phyloP scores from a whole-genome alignment of 306 rosid species.

The Crotalaria pallida region DNA sequence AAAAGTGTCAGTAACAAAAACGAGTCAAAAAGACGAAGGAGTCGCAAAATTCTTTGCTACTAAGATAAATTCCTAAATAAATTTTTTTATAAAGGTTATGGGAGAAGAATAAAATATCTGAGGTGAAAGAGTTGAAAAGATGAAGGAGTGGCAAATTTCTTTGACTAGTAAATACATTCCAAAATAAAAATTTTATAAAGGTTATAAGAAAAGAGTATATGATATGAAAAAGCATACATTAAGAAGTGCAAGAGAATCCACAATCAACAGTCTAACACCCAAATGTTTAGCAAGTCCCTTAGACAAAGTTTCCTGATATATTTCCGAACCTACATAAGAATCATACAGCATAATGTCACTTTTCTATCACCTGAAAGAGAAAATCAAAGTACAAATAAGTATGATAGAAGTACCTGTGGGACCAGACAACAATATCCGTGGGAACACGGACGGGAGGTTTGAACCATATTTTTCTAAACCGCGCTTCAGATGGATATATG shows the following conservation, averaged over 20 bases:
- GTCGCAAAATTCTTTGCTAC: too few relatives aligned
- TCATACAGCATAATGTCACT: background rate
- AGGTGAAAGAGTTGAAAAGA: background rate
- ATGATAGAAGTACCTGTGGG: conserved; percentile 60
- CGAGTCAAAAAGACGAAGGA: too few relatives aligned
- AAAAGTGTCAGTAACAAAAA: background rate
- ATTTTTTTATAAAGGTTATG: too few relatives aligned
- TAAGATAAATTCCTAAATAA: too few relatives aligned
- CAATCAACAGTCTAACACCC: conserved; percentile 65
- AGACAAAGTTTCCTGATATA: conserved; percentile 85
- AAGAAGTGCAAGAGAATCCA: conserved; percentile 77
- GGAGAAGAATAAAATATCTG: too few relatives aligned
- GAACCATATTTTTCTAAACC: conserved; percentile 66
- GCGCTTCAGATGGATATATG: conserved; percentile 77
- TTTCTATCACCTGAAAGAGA: background rate
- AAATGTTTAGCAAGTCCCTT: conserved; percentile 93
- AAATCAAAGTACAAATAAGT: conserved; percentile 3
- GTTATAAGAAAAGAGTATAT: background rate
- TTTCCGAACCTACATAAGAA: conserved; percentile 78
- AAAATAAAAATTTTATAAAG: background rate
- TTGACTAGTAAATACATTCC: background rate
- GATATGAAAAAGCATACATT: conserved; percentile 60
- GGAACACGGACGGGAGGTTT: conserved; percentile 65
- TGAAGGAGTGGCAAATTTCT: background rate
- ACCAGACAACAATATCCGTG: conserved; percentile 85